Evolutionary conservation across 768 basidiomycete genomes (phyloP), one percentile per base, ranked within the genome.

Genomic region (Cystofilobasidium ferigula): DNA sequence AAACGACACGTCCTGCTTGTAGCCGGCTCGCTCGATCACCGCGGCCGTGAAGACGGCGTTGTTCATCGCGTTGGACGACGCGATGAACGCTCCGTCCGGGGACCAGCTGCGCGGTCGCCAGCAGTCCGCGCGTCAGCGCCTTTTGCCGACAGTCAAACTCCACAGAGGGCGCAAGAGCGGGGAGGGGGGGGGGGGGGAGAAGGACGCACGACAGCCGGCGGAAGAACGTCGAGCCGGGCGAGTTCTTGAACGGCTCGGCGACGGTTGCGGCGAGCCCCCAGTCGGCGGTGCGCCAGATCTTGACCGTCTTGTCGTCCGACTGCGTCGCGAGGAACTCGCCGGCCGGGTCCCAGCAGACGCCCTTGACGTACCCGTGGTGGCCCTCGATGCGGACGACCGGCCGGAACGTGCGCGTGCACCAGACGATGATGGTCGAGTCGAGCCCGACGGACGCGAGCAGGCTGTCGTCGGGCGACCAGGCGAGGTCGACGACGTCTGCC

Each of bases 311-410:
- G 77, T 99, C 95, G 76, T 97, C 94, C 30, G 92, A 93, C 77
- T 79, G 79, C 47, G 94, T 97, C n/a, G 95, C 94, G 69, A 99
- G 84, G 73, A 86, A 97, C 77, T 97, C 88, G 54, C 95, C 95
- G 3, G 93, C 94, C 4, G 95, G 95, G 77, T 99, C 95, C 85
- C 94, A 99, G 73, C 90, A 93, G 58, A 99, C 89, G 66, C 95
- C 95, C 77, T 99, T 98, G 71, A 99, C 93, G 75, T 97, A 97
- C 2, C 92, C 94, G 72, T 89, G 85, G 73, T 98, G 95, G 65
- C 84, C 84, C 66, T 89, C 88, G 8, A 99, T 82, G 75, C 86
- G 89, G 43, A 82, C 80, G 63, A 97, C 74, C 16, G 87, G 85
- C 71, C 93, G 89, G 51, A 97, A 84, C 1, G 88, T 92, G 69